phyloP scores from a whole-genome alignment of 768 basidiomycete genomes.

The Boletales sp. region DNA sequence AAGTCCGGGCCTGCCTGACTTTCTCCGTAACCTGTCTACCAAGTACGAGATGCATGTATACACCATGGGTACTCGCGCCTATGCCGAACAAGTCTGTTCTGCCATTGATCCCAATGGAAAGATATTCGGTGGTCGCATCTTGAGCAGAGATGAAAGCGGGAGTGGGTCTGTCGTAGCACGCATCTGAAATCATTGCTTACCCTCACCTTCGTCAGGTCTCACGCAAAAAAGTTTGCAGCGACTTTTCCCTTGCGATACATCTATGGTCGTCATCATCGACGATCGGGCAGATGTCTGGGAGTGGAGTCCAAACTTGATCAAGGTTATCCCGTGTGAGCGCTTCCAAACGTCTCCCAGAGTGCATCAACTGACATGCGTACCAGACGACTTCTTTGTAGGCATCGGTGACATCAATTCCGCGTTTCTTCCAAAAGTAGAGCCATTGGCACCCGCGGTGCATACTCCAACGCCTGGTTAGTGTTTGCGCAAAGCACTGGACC shows the following conservation, averaged over 20 bases:
- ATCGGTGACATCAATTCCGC: conserved; percentile 98
- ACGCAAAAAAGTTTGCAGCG: conserved; percentile 90
- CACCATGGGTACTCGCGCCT: conserved; percentile 98
- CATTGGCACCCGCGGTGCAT: conserved; percentile 30
- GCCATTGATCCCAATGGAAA: conserved; percentile 88
- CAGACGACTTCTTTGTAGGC: conserved; percentile 97
- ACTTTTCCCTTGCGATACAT: conserved; percentile 93
- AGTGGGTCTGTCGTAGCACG: conserved; percentile 52
- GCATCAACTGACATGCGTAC: conserved; percentile 2
- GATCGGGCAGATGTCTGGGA: conserved; percentile 99
- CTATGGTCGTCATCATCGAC: conserved; percentile 99
- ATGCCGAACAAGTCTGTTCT: conserved; percentile 92
- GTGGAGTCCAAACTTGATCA: conserved; percentile 93
- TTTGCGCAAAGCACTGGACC: background rate
- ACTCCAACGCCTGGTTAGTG: conserved; percentile 23
- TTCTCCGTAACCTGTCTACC: conserved; percentile 64
- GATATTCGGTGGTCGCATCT: conserved; percentile 81
- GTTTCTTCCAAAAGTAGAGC: conserved; percentile 79
- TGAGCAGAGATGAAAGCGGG: conserved; percentile 95
- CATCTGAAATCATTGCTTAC: conserved; percentile 10
- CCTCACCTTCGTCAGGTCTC: conserved; percentile 50
- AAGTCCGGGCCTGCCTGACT: conserved; percentile 81
- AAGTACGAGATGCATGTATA: conserved; percentile 99
- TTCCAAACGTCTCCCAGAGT: background rate
- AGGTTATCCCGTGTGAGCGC: conserved; percentile 88